Conservation (phyloP, 2,329 filamentous ascomycete species). For the Phaeosphaeria sp. region DNA sequence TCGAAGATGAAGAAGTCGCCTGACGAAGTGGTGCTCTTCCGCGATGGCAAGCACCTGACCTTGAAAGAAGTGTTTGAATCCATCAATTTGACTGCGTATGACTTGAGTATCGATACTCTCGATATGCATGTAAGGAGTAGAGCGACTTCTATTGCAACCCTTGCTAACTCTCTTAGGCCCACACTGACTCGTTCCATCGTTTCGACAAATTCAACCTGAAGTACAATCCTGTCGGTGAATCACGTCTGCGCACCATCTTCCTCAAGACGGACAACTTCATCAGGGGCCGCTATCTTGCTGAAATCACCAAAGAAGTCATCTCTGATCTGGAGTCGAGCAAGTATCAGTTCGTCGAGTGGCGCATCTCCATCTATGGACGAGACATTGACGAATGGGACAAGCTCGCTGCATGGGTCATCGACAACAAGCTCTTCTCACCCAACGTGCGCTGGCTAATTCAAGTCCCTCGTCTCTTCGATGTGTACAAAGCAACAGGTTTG, state of each 20-base stretch:
- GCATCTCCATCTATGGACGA: conserved; percentile 95
- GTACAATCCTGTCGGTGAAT: conserved; percentile 97
- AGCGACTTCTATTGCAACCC: background rate
- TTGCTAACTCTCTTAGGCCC: conserved; percentile 64
- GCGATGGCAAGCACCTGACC: conserved; percentile 91
- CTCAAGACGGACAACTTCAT: conserved; percentile 99
- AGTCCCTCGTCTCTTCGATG: conserved; percentile 90
- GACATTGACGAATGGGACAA: conserved; percentile 97
- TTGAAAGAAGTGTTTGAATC: conserved; percentile 94
- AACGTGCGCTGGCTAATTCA: conserved; percentile 98
- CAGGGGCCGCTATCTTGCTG: conserved; percentile 90
- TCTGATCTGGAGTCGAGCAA: conserved; percentile 97
- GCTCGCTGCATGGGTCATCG: conserved; percentile 93
- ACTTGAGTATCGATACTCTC: conserved; percentile 95
- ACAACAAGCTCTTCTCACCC: conserved; percentile 97
- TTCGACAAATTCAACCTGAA: conserved; percentile 99
- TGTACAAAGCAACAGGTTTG: conserved; percentile 87
- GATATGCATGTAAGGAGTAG: conserved; percentile 86
- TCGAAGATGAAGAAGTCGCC: conserved; percentile 99
- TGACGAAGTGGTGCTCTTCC: conserved; percentile 89
- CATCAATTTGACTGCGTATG: conserved; percentile 96
- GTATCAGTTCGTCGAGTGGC: conserved; percentile 99
- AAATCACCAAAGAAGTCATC: conserved; percentile 98
- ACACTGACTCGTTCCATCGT: conserved; percentile 96
- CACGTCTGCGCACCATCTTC: conserved; percentile 94